Evolutionary conservation across 768 basidiomycete species (phyloP), one percentile per base, ranked within the genome.

Genomic region (Terana coerulea): DNA sequence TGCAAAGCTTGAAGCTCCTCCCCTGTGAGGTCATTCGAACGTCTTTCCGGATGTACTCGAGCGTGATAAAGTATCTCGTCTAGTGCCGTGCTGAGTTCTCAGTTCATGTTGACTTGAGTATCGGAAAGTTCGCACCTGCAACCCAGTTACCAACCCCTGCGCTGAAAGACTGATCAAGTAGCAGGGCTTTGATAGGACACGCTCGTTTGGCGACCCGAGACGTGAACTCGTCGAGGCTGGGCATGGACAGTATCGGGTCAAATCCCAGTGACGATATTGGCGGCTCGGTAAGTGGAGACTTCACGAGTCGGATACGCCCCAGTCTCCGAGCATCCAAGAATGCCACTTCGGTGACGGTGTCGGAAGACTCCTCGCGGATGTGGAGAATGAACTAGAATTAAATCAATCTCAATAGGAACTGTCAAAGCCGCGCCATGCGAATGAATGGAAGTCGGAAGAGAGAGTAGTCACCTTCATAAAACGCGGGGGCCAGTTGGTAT

Each of bases 61-160:
- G 88, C 74, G 61, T 90, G 83, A 64, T 88, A 90, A 33, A 91
- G 64, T 40, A 90, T 79, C 67, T 88, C 84, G 62, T 87, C 83
- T 82, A 33, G 8, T n/a, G n/a, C n/a, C n/a, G n/a, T n/a, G n/a
- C n/a, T n/a, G n/a, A n/a, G n/a, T n/a, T n/a, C n/a, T n/a, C n/a
- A n/a, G n/a, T n/a, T n/a, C 11, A 22, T 30, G 22, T 35, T 47
- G 39, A 55, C 36, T 34, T 51, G 49, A 44, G 44, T 8, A 6
- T 29, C 36, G 26, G 25, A 49, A 52, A 37, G 41, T 53, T 35
- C 61, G 36, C 57, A 81, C 86, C 86, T 59, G 88, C 88, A 17
- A 91, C 79, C 84, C 88, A 91, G 63, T 91, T 91, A 3, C 89
- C 86, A 9, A 91, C 79, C 1, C 89, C 89, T 10, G 88, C 87